Evolutionary conservation across 495 filamentous ascomycete species (phyloP), one percentile per base, ranked within the genome.

Genomic region (Pseudevernia furfuracea): DNA sequence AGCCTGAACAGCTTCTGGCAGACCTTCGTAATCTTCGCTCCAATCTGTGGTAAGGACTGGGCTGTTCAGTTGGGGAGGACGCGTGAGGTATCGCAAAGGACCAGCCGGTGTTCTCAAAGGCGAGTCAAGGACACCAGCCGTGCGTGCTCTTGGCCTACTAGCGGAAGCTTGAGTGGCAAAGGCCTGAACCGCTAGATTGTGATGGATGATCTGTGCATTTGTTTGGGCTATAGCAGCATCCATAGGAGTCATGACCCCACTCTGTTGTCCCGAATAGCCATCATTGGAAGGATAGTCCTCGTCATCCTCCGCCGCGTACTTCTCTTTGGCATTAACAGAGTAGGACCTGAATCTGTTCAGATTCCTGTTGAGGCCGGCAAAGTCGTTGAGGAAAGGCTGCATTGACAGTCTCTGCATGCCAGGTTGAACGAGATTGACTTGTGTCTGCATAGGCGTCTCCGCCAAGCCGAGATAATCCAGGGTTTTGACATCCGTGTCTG

Each of bases 291-390:
- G 66, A 63, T 91, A 86, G 48, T 92, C 90, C 23, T 95, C 88
- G 32, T 97, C 93, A 66, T 96, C 91, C 63, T 96, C 92, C 71
- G 89, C 87, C 0, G 89, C 94, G 71, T 97, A 97, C 75, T 95
- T 96, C 73, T 97, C 94, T 74, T 95, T 97, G 48, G 95, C 94
- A 74, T 98, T 97, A 57, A 98, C 94, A 28, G 94, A 98, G 73
- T 96, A 97, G 37, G 94, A 98, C 23, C 94, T 86, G 76, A 97
- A 91, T 55, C 94, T 84, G 74, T 89, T 97, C 61, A 88, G 82
- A 65, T 85, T 91, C 74, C 88, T 90, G 67, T 85, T 86, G 69
- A 90, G 84, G 60, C 83, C 81, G 57, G 85, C 85, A 70, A 94
- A 77, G 65, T 89, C 89, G 56, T 89, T 89, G n/a, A 96, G 77